phyloP scores from a whole-genome alignment of 2,329 filamentous ascomycete species.

The Phialemonium atrogriseum region DNA sequence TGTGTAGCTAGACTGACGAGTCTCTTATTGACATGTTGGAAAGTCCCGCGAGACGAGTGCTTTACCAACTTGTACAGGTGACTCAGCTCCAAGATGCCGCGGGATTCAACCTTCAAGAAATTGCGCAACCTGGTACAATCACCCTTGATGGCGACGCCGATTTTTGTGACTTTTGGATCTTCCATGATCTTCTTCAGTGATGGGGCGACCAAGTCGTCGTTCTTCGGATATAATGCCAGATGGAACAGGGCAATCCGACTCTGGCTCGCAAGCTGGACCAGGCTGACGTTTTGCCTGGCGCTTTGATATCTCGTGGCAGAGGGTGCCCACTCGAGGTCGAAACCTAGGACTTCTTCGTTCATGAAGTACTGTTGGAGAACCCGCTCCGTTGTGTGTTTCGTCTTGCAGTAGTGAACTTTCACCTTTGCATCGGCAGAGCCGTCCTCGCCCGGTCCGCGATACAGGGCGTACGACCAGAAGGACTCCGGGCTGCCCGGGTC shows the following conservation, averaged over 20 bases:
- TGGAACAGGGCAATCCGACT: slow-evolving; percentile 77
- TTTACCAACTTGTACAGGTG: slow-evolving; percentile 74
- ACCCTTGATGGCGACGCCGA: slow-evolving; percentile 66
- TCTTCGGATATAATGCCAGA: slow-evolving; percentile 52
- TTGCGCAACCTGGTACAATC: slow-evolving; percentile 62
- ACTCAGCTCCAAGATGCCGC: slow-evolving; percentile 71
- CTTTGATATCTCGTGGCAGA: slow-evolving; percentile 36
- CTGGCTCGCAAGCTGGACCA: slow-evolving; percentile 76
- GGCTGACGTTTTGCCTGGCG: slow-evolving; percentile 62
- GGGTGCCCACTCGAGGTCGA: slow-evolving; percentile 79
- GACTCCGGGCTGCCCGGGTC: slow-evolving; percentile 35
- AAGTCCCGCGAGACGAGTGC: slow-evolving; percentile 43
- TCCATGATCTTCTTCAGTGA: slow-evolving; percentile 66
- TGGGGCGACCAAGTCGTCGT: slow-evolving; percentile 57
- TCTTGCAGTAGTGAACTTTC: slow-evolving; percentile 71
- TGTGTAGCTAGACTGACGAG: slow-evolving; percentile 61
- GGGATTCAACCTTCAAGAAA: slow-evolving; percentile 55
- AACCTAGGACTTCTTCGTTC: slow-evolving; percentile 64
- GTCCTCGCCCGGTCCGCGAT: slow-evolving; percentile 40
- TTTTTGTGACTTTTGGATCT: slow-evolving; percentile 59
- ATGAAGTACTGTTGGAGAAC: slow-evolving; percentile 59
- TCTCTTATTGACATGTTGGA: slow-evolving; percentile 53
- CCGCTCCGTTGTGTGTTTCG: slow-evolving; percentile 56
- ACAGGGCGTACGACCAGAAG: slow-evolving; percentile 63
- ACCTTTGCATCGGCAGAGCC: slow-evolving; percentile 41